Conservation (phyloP, 768 basidiomycete species). For the Lactarius hengduanensis region DNA sequence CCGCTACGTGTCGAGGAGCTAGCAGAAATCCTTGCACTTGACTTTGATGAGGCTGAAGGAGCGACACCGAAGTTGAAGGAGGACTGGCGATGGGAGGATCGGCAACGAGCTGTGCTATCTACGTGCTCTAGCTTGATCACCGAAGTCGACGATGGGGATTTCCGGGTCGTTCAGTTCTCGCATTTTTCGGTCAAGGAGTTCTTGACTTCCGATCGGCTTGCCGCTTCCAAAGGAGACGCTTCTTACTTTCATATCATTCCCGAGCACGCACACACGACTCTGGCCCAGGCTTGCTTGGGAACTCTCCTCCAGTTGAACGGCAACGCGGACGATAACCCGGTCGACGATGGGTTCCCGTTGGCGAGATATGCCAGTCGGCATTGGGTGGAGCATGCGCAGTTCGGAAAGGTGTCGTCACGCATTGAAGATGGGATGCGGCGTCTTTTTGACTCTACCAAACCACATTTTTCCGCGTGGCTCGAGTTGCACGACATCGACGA, state of each 20-base stretch:
- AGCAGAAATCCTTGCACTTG: not conserved
- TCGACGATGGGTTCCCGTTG: not conserved
- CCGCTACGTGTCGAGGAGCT: not conserved
- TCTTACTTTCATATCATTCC: not conserved
- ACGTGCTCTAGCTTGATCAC: not conserved
- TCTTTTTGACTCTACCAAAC: not conserved
- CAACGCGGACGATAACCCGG: too few species aligned
- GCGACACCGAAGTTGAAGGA: not conserved
- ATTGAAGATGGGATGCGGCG: not conserved
- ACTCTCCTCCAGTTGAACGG: not conserved
- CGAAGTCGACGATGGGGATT: not conserved
- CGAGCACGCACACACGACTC: not conserved
- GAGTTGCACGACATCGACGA: not conserved
- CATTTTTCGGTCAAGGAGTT: not conserved
- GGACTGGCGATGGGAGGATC: not conserved
- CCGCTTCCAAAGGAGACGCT: not conserved
- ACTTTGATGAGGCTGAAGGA: not conserved
- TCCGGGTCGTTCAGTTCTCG: not conserved
- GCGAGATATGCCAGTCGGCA: not conserved
- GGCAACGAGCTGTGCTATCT: not conserved
- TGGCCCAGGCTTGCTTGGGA: not conserved
- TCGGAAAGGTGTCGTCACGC: not conserved
- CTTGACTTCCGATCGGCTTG: not conserved
- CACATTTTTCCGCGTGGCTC: not conserved
- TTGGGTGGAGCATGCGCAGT: not conserved